phyloP scores from a whole-genome alignment of 345 rosid species.

The Psidium guajava region DNA sequence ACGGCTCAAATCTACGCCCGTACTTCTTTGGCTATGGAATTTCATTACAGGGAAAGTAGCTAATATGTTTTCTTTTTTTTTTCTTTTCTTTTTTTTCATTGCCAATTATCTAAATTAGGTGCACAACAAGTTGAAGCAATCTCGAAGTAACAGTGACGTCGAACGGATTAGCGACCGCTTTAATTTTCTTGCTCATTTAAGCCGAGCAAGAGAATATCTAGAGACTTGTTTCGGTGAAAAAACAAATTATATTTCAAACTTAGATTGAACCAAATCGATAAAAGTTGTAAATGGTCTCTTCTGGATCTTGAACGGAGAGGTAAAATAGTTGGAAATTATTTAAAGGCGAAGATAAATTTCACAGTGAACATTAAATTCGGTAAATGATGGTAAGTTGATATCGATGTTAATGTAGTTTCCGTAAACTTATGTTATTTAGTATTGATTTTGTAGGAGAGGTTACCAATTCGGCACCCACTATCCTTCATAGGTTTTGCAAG shows the following conservation, averaged over 20 bases:
- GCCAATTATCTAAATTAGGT: not conserved
- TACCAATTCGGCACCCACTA: not conserved
- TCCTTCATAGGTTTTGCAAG: not conserved
- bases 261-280: not conserved
- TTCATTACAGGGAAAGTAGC: not conserved
- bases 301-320: not conserved
- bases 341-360: not conserved
- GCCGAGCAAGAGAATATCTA: not conserved
- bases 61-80: not conserved
- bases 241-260: not conserved
- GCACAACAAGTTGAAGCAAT: not conserved
- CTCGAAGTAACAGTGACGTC: not conserved
- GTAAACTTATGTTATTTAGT: not conserved
- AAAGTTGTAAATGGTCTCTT: not conserved
- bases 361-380: rapidly evolving
- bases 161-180: not conserved
- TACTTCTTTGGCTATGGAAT: not conserved
- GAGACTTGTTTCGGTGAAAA: rapidly evolving
- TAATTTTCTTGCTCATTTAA: not conserved
- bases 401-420: not conserved
- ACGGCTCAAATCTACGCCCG: not conserved
- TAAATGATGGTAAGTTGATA: not conserved
- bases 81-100: not conserved
- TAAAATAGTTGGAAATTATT: not conserved
- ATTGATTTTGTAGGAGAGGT: not conserved